Conservation (phyloP, 2,329 filamentous ascomycete genomes). For the Colletotrichum sp. region DNA sequence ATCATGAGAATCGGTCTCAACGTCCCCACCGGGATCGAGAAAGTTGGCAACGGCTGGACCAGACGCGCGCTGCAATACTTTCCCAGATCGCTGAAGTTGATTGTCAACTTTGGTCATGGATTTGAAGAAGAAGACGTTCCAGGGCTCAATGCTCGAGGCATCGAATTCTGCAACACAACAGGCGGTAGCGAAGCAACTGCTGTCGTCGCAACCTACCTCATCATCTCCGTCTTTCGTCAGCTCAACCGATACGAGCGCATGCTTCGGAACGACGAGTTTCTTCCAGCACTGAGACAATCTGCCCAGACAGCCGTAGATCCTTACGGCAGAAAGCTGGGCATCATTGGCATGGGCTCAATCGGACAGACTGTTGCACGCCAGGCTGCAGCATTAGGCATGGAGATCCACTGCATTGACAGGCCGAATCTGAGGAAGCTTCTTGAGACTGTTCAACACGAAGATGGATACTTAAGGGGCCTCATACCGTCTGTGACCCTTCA, state of each 20-base stretch:
- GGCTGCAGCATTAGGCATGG: background rate
- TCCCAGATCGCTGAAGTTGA: background rate
- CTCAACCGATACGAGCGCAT: background rate
- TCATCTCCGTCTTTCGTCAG: background rate
- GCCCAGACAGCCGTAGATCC: background rate
- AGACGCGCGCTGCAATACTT: background rate
- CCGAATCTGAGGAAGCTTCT: background rate
- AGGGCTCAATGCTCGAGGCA: background rate
- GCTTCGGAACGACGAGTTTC: background rate
- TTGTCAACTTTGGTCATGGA: background rate
- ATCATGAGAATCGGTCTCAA: background rate
- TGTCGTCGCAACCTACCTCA: background rate
- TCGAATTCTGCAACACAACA: background rate
- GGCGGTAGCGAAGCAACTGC: conserved; percentile 6
- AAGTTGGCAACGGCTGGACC: background rate
- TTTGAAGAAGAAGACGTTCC: background rate
- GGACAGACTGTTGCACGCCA: background rate
- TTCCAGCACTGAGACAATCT: background rate
- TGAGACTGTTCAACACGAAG: background rate
- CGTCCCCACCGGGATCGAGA: background rate
- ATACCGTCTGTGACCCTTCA: background rate
- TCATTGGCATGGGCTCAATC: conserved; percentile 3
- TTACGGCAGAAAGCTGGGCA: background rate
- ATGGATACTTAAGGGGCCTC: background rate
- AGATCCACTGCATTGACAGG: background rate